Evolutionary conservation across 805 yeast genomes (phyloP), one percentile per base, ranked within the genome.

Genomic region (Schwanniomyces pseudopolymorphus): DNA sequence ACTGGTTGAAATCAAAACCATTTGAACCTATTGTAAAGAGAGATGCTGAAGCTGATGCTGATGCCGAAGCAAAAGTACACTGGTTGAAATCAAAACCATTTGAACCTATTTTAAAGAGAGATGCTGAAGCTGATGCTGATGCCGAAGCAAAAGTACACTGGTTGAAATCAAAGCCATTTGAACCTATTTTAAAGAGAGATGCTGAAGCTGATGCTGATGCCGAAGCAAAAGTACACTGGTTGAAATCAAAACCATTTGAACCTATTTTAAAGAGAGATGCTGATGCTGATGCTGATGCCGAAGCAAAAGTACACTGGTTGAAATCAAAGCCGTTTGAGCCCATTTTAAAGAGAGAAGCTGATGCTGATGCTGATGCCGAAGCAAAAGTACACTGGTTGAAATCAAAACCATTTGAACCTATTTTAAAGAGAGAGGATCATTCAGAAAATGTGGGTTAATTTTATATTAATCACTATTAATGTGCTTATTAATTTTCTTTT

Each of bases 141-240:
- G 60, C 63, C 24, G 56, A 52, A 13, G 58, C 55, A 14, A 26
- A 37, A 6, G 48, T 50, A 46, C 43, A 47, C 17, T 53, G 52
- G 54, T 45, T 45, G 45, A 39, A 31, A 11, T 38, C 45, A 24
- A 39, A 42, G 36, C 46, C 40, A 16, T 57, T 53, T 41, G 56
- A 57, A 46, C 63, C 62, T 19, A 47, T 48, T 25, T 22, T 45
- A 6, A 47, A 45, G 43, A 44, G 50, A 45, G 60, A 58, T 35
- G 61, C 60, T 33, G 56, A 57, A 20, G 60, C 59, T 33, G 55
- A 57, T 17, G 57, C 61, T 35, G 57, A 54, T 13, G 58, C 62
- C 33, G 54, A 52, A 16, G 57, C 55, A 21, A 26, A 37, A 13
- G 48, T 50, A 46, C 44, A 48, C 17, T 53, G 53, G 54, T 47